Percentiles rank a stretch among this genome's conserved stretches.
These are phyloP conservation scores for Colletotrichum tamarilloi DNA, from an alignment of 2,329 filamentous ascomycete species.

Conservation along the genomic window DNA sequence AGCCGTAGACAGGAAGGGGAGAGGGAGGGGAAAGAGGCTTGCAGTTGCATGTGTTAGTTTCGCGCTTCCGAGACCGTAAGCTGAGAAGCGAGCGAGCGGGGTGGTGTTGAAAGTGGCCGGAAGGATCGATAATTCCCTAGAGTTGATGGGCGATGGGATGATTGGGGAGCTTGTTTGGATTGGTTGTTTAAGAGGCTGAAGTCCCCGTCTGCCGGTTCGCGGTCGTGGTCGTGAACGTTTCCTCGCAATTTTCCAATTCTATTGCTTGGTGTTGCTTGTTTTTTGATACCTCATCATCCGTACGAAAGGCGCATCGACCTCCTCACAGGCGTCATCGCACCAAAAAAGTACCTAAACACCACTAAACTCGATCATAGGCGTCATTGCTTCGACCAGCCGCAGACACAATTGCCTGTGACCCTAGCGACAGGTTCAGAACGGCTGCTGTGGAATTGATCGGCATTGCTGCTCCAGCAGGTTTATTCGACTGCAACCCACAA, in stretches of 20 bases:
- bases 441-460: background rate
- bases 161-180: background rate
- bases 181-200: constrained; percentile 27
- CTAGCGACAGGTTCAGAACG: background rate
- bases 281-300: background rate
- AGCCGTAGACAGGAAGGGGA: constrained; percentile 9
- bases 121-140: constrained; percentile 17
- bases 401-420: background rate
- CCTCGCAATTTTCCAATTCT: background rate
- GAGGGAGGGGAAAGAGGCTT: constrained; percentile 19
- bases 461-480: background rate
- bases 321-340: background rate
- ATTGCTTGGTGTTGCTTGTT: constrained; percentile 28
- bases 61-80: constrained; percentile 28
- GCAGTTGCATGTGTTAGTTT: constrained; percentile 8
- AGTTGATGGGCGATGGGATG: constrained; percentile 8
- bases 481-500: background rate
- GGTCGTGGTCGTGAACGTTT: background rate
- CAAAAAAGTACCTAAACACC: background rate
- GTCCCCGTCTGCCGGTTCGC: constrained; percentile 16
- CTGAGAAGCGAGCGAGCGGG: constrained; percentile 3
- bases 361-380: background rate
- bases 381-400: background rate
- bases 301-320: background rate
- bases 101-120: constrained; percentile 1